Conservation (phyloP, 345 rosid genomes). For the Dipteronia dyeriana region DNA sequence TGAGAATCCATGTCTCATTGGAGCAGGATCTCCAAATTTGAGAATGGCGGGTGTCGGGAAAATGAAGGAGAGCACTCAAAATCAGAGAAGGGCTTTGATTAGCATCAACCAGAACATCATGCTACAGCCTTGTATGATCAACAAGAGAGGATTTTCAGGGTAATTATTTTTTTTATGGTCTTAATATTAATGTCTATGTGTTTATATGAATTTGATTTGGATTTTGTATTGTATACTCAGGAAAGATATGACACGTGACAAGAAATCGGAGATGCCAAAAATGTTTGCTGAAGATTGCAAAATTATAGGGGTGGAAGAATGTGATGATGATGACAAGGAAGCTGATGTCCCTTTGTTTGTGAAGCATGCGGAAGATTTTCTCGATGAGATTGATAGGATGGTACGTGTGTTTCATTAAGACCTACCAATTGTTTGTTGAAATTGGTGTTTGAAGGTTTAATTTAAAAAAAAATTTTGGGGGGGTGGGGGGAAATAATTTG, state of each 20-base stretch:
- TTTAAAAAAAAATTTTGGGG: background rate
- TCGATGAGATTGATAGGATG: slow-evolving; percentile 47
- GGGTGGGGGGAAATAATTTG: background rate
- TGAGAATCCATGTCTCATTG: background rate
- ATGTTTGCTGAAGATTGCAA: slow-evolving; percentile 45
- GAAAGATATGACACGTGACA: background rate
- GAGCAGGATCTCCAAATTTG: background rate
- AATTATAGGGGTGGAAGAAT: slow-evolving; percentile 54
- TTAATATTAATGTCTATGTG: background rate
- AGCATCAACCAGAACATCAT: background rate
- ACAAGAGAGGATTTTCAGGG: background rate
- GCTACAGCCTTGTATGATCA: background rate
- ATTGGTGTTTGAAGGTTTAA: background rate
- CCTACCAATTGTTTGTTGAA: background rate
- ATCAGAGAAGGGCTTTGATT: slow-evolving; percentile 2
- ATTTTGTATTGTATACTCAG: background rate
- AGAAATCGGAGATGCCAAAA: background rate
- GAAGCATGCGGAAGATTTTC: slow-evolving; percentile 50
- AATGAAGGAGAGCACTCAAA: background rate
- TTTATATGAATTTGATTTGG: background rate
- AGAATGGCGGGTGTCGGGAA: background rate
- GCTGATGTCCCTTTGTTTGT: slow-evolving; percentile 59
- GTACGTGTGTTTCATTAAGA: slow-evolving; percentile 29
- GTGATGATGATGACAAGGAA: slow-evolving; percentile 19
- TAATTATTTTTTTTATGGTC: background rate